These are phyloP conservation scores for Ettlia oleoabundans DNA, from an alignment of 139 green algal genomes.

Conservation along the genomic window DNA sequence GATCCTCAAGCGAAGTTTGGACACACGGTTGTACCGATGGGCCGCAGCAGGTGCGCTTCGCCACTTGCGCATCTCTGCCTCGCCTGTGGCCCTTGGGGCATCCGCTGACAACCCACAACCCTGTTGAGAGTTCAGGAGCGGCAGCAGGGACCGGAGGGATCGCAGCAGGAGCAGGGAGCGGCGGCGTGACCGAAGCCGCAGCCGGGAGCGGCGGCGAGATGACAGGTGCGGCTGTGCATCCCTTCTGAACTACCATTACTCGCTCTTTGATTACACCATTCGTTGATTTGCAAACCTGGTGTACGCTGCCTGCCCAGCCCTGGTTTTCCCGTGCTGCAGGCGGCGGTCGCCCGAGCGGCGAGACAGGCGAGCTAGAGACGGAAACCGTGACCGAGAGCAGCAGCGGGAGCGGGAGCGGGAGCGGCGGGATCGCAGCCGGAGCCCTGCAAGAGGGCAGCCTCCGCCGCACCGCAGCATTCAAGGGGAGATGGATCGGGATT, in stretches of 20 bases:
- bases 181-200: constrained; percentile 2
- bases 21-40: background rate
- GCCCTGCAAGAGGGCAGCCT: background rate
- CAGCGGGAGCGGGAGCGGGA: background rate
- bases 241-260: too few relatives aligned
- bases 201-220: constrained; percentile 2
- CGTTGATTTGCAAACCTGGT: too few relatives aligned
- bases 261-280: too few relatives aligned
- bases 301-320: too few relatives aligned
- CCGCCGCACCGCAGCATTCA: background rate
- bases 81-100: too few relatives aligned
- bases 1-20: too few relatives aligned
- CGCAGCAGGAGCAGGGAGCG: background rate
- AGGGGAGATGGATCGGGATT: too few relatives aligned
- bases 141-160: background rate
- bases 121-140: too few relatives aligned
- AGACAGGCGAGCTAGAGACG: too few relatives aligned
- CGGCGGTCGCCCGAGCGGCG: background rate
- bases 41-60: constrained; percentile 3
- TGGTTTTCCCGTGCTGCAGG: too few relatives aligned
- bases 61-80: too few relatives aligned
- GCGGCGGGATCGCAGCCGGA: background rate
- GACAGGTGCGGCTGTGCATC: background rate
- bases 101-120: too few relatives aligned
- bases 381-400: background rate